Base-by-base conservation (phyloP, 2,329 filamentous ascomycete genomes). In the Venturiaceae sp. region DNA sequence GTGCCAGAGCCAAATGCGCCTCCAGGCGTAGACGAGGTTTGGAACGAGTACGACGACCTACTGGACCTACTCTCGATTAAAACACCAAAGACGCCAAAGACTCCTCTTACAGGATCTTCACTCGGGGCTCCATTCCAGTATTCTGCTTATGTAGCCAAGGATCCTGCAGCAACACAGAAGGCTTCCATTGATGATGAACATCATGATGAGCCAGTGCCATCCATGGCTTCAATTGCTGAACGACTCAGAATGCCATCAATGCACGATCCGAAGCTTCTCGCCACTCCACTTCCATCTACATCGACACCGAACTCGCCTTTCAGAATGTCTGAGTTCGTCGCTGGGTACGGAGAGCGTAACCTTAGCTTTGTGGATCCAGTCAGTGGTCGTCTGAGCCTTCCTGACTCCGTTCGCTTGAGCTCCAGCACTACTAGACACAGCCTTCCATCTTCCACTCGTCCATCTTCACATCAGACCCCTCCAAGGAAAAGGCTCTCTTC, bases 31-130 rank as follows among this genome's bases (percentile, higher is more conserved):
- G 92, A 96, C 65, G 92, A 96, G 67, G 81, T 96, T 1, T 97
- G 92, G 92, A 86, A 92, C 55, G 92, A 95, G 71, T 96, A 95
- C 67, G 86, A 97, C 63, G 92, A 96, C 65, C 75, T 96, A 13
- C 81, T 96, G 57, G 88, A 89, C 59, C 80, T 84, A 11, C 79
- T 83, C 54, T 64, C 78, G 9, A 52, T n/a, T 11, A 59, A 56
- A 28, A 46, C 53, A 7, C 60, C 58, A 8, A 53, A 44, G 37
- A 68, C 69, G 1, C 60, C 66, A 33, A 74, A 75, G 62, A 72
- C 72, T 1, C 77, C 78, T 2, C 72, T 73, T 1, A 74, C 79
- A 5, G 80, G 78, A 1, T 83, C 82, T 0, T 84, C 83, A 0
- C 75, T 77, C 28, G 80, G 80, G 0, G 63, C 64, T 36, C 68